Evolutionary conservation across 768 basidiomycete species (phyloP).

Genomic region (Tylopilus rubrobrunneus): DNA sequence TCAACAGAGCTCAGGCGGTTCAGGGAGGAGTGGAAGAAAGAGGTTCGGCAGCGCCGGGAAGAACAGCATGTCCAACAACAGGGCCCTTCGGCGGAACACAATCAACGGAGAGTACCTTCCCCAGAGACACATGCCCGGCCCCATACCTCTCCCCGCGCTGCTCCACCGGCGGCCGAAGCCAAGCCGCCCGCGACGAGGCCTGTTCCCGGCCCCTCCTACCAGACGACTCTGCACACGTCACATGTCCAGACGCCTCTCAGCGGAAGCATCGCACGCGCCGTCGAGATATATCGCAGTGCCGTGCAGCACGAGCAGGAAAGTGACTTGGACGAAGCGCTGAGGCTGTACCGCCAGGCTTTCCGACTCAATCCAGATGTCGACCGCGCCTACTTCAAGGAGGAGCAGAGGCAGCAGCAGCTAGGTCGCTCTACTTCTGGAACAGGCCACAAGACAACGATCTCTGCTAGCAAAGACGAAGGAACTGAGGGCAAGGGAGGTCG

Average conservation of each 20-base stretch:
- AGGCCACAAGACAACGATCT: slow-evolving; percentile 65
- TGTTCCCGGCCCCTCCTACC: slow-evolving; percentile 13
- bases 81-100: neutral
- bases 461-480: slow-evolving; percentile 66
- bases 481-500: slow-evolving; percentile 65
- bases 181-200: slow-evolving; percentile 8
- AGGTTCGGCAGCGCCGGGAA: slow-evolving; percentile 42
- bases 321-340: slow-evolving; percentile 70
- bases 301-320: slow-evolving; percentile 71
- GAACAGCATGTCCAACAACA: slow-evolving; percentile 12
- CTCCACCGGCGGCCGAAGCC: slow-evolving; percentile 3
- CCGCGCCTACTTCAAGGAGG: slow-evolving; percentile 58
- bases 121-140: slow-evolving; percentile 8
- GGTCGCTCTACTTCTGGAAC: slow-evolving; percentile 31
- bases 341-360: slow-evolving; percentile 78
- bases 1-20: slow-evolving; percentile 64
- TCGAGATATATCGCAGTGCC: slow-evolving; percentile 66
- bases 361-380: slow-evolving; percentile 75
- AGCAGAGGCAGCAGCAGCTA: slow-evolving; percentile 31
- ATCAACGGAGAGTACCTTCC: neutral
- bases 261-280: slow-evolving; percentile 42
- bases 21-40: slow-evolving; percentile 69
- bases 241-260: slow-evolving; percentile 31
- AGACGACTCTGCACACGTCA: slow-evolving; percentile 18
- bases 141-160: neutral